phyloP scores from a whole-genome alignment of 441 rosid species.

The Jatropha podagrica region DNA sequence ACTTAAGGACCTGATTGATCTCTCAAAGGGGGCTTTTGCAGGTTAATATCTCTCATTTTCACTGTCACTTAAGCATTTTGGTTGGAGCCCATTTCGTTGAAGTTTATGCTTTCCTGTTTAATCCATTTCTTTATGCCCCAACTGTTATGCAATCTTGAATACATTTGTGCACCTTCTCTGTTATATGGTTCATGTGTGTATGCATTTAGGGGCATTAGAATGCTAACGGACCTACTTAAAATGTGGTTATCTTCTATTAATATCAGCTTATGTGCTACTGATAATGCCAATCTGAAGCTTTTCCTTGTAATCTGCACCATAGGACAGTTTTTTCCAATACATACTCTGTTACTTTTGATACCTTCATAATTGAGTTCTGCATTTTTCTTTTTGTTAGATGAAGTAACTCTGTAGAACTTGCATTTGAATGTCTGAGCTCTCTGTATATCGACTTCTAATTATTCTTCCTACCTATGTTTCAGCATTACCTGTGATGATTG shows the following conservation, averaged over 20 bases:
- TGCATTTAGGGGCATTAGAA: background rate
- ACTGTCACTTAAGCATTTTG: slow-evolving; percentile 9
- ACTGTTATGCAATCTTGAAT: background rate
- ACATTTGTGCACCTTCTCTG: background rate
- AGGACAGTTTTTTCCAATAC: background rate
- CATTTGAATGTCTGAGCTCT: background rate
- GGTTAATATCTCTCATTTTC: slow-evolving; percentile 41
- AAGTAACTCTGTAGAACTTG: background rate
- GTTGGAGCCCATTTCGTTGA: background rate
- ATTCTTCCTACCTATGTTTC: slow-evolving; percentile 31
- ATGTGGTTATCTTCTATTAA: background rate
- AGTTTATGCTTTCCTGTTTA: background rate
- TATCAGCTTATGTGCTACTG: background rate
- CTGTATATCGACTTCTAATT: background rate
- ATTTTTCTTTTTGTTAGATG: background rate
- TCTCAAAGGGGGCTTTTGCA: slow-evolving; percentile 97
- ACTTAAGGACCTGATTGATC: slow-evolving; percentile 90
- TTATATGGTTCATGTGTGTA: background rate
- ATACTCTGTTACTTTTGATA: background rate
- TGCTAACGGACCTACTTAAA: background rate
- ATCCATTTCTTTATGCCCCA: background rate
- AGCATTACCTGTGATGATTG: slow-evolving; percentile 87
- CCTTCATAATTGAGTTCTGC: slow-evolving; percentile 1
- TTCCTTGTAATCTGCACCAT: background rate
- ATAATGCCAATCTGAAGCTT: background rate